phyloP scores from a whole-genome alignment of 2,329 filamentous ascomycete species.

The Pseudogymnoascus sp. region DNA sequence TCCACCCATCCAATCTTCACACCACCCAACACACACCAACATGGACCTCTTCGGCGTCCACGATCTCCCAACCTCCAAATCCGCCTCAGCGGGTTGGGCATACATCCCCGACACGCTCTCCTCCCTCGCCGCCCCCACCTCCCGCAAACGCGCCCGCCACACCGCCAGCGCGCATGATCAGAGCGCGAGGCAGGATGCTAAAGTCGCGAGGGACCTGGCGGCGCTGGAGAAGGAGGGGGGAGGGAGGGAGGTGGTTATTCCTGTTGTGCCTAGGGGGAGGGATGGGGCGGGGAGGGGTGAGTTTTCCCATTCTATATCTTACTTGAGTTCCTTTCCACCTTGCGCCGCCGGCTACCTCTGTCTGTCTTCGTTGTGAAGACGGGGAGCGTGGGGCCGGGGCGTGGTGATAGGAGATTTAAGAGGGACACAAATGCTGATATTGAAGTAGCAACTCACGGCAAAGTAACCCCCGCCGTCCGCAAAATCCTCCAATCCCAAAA shows the following conservation, averaged over 20 bases:
- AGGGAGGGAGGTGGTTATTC: conserved; percentile 61
- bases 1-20: not conserved
- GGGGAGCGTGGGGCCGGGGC: no score
- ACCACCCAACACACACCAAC: conserved; percentile 8
- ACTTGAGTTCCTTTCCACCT: no score
- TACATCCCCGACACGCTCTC: conserved; percentile 73
- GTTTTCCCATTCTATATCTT: not conserved
- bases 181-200: conserved; percentile 72
- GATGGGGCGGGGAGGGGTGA: conserved; percentile 34
- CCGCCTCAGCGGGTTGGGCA: conserved; percentile 74
- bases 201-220: conserved; percentile 71
- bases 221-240: conserved; percentile 70
- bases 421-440: no score
- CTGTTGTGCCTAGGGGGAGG: conserved; percentile 50
- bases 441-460: conserved; percentile 25
- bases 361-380: no score
- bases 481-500: conserved; percentile 74
- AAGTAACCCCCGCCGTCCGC: conserved; percentile 46
- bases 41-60: conserved; percentile 72
- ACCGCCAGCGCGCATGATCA: conserved; percentile 52
- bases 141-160: conserved; percentile 65
- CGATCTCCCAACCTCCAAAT: conserved; percentile 64
- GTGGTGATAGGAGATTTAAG: no score
- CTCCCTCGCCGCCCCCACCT: conserved; percentile 40
- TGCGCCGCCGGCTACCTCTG: no score